Conservation (phyloP, 169 alveolate genomes). For the Hepatocystis sp. region DNA sequence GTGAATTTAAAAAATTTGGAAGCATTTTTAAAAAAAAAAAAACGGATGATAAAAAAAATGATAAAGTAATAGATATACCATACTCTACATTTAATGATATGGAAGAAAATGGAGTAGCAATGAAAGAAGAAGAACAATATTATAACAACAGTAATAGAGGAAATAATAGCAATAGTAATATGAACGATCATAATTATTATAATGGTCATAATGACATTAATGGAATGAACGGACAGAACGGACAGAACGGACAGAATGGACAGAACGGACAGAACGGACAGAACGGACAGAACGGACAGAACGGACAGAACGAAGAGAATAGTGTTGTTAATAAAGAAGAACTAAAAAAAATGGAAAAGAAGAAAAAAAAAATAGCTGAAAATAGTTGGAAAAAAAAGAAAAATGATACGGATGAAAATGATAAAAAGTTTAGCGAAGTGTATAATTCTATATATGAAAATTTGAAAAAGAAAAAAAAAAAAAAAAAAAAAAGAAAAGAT, state of each 20-base stretch:
- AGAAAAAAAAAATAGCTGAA: slow-evolving; percentile 31
- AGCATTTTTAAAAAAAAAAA: neutral
- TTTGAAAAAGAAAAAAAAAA: slow-evolving; percentile 49
- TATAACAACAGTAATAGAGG: neutral
- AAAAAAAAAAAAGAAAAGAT: slow-evolving; percentile 2
- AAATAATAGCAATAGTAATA: slow-evolving; percentile 8
- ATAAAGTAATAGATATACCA: slow-evolving; percentile 17
- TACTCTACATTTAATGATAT: slow-evolving; percentile 41
- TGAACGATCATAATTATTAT: no score
- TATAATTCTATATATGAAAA: slow-evolving; percentile 68
- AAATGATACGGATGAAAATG: slow-evolving; percentile 16
- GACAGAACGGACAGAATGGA: no score
- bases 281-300: no score
- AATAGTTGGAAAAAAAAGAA: slow-evolving; percentile 36
- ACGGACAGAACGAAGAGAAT: no score
- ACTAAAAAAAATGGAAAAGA: slow-evolving; percentile 41
- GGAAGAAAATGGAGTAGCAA: slow-evolving; percentile 6
- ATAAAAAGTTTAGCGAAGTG: slow-evolving; percentile 68
- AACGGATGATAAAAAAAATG: neutral
- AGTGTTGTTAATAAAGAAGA: slow-evolving; percentile 23
- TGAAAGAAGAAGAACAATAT: no score
- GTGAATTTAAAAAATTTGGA: no score
- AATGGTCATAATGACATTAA: no score
- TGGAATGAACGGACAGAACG: no score
- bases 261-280: no score